Conservation (phyloP, 176 grass and related monocot genomes). For the Metroxylon sagu region DNA sequence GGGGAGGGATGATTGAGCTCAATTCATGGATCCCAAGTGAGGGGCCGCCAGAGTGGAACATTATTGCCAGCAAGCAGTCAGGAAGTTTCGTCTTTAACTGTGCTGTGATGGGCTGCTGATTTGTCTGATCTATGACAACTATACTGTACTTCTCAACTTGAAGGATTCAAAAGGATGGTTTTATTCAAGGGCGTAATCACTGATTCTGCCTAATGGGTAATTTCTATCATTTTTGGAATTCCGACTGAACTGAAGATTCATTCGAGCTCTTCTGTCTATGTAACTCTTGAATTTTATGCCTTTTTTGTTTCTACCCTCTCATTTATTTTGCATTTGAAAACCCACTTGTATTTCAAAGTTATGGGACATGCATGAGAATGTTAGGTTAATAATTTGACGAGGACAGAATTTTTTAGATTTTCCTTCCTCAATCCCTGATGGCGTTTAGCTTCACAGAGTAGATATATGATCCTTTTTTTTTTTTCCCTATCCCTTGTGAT, state of each 20-base stretch:
- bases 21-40: slow-evolving; percentile 21
- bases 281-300: slow-evolving; percentile 1
- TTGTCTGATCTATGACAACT: slow-evolving; percentile 1
- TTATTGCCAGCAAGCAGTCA: slow-evolving; percentile 19
- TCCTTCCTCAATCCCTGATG: not conserved
- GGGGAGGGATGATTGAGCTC: slow-evolving; percentile 15
- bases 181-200: not conserved
- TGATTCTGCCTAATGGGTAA: slow-evolving; percentile 1
- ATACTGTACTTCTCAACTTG: not conserved
- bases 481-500: too few relatives aligned
- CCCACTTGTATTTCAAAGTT: not conserved
- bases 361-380: slow-evolving; percentile 1
- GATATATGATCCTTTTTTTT: not conserved
- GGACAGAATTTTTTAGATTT: not conserved
- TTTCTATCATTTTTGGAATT: not conserved
- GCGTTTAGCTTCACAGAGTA: not conserved
- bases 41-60: not conserved
- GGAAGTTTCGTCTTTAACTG: slow-evolving; percentile 17
- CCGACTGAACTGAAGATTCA: not conserved
- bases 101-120: slow-evolving; percentile 21
- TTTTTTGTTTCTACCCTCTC: not conserved
- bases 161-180: not conserved
- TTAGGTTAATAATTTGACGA: slow-evolving; percentile 7
- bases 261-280: not conserved
- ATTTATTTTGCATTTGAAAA: slow-evolving; percentile 13